Percentiles rank a stretch among this genome's conserved stretches.
Evolutionary conservation across 1,284 basidiomycete species (phyloP).

Genomic region (Moesziomyces sp.): DNA sequence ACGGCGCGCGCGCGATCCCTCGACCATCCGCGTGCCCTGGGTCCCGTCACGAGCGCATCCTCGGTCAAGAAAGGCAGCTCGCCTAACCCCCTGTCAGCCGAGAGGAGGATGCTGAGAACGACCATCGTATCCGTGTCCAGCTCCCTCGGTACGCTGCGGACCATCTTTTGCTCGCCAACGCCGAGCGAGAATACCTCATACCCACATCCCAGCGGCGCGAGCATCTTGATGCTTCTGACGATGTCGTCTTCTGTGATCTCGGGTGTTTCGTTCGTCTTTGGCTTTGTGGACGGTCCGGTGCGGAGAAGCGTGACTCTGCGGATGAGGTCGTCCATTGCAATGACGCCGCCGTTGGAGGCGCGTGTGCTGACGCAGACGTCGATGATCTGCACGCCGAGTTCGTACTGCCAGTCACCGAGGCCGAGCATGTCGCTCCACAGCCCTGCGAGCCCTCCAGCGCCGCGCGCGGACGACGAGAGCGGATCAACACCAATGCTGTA

Average conservation of each 20-base stretch:
- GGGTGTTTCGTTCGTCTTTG: not conserved
- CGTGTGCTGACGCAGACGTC: conserved; percentile 93
- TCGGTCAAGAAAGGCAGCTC: conserved; percentile 70
- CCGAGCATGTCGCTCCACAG: conserved; percentile 86
- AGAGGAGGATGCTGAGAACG: conserved; percentile 68
- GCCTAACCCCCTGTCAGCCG: conserved; percentile 2
- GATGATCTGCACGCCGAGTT: conserved; percentile 94
- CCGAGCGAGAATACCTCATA: conserved; percentile 84
- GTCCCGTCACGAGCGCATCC: conserved; percentile 75
- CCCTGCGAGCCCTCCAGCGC: conserved; percentile 75
- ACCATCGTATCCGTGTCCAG: conserved; percentile 68
- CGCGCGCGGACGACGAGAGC: conserved; percentile 70
- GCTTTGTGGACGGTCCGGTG: conserved; percentile 67
- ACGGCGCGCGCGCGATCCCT: conserved; percentile 79
- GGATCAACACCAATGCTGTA: conserved; percentile 94
- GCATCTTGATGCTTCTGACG: conserved; percentile 82
- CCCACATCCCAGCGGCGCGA: conserved; percentile 86
- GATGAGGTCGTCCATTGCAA: conserved; percentile 86
- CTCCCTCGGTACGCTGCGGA: conserved; percentile 68
- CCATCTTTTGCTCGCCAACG: conserved; percentile 67
- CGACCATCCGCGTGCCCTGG: conserved; percentile 77
- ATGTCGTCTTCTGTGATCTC: conserved; percentile 83
- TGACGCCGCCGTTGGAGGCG: conserved; percentile 88
- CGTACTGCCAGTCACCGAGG: conserved; percentile 90
- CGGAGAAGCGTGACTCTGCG: conserved; percentile 80